phyloP scores from a whole-genome alignment of 2,329 filamentous ascomycete species.

The Alternaria triticina region DNA sequence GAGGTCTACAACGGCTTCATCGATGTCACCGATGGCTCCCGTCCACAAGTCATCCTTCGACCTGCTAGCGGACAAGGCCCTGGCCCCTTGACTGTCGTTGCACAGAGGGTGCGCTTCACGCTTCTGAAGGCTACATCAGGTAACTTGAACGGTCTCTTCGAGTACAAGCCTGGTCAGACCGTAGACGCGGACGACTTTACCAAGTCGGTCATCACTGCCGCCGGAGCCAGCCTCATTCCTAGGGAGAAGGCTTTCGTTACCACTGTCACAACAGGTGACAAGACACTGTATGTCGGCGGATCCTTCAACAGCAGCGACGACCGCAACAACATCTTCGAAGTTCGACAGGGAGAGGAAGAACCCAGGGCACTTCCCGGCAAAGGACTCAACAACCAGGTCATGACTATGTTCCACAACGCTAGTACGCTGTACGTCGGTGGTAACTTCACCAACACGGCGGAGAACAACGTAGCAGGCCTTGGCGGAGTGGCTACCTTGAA shows the following conservation, averaged over 20 bases:
- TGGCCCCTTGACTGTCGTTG: slow-evolving; percentile 76
- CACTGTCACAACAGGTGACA: slow-evolving; percentile 68
- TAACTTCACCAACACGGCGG: slow-evolving; percentile 76
- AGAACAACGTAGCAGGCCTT: slow-evolving; percentile 67
- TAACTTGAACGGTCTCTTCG: slow-evolving; percentile 87
- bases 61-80: slow-evolving; percentile 67
- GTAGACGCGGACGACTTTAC: slow-evolving; percentile 70
- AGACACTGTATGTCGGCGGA: slow-evolving; percentile 75
- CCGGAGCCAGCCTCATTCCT: slow-evolving; percentile 69
- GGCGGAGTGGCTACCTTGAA: slow-evolving; percentile 77
- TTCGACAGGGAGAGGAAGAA: slow-evolving; percentile 64
- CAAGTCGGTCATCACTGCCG: slow-evolving; percentile 75
- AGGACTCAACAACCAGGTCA: slow-evolving; percentile 82
- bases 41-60: slow-evolving; percentile 78
- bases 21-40: slow-evolving; percentile 78
- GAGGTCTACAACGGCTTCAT: slow-evolving; percentile 86
- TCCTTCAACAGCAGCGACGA: slow-evolving; percentile 72
- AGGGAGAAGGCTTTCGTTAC: slow-evolving; percentile 71
- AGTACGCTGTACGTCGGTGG: slow-evolving; percentile 76
- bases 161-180: slow-evolving; percentile 74
- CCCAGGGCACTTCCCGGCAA: slow-evolving; percentile 68
- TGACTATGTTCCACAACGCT: slow-evolving; percentile 70
- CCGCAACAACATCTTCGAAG: slow-evolving; percentile 77
- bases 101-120: slow-evolving; percentile 82
- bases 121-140: slow-evolving; percentile 75